Conservation (phyloP, 179 eudicot species). For the Patellifolia procumbens region DNA sequence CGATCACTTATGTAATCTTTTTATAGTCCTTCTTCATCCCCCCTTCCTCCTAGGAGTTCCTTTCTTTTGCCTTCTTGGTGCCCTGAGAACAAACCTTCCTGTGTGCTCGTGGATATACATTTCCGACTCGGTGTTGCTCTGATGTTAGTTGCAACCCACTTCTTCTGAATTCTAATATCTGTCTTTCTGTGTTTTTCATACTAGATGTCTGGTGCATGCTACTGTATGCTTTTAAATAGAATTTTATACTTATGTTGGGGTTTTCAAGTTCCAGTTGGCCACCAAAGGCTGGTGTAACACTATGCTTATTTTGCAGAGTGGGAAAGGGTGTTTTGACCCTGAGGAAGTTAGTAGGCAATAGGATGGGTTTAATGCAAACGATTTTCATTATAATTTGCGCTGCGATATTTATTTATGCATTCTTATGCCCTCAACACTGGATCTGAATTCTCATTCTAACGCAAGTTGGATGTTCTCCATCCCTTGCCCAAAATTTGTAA, state of each 20-base stretch:
- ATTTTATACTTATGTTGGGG: neutral
- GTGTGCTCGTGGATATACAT: conserved; percentile 1
- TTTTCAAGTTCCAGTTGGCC: no score
- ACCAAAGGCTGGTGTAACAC: neutral
- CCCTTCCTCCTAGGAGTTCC: neutral
- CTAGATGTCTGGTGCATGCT: neutral
- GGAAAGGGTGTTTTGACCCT: no score
- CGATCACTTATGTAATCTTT: conserved; percentile 20
- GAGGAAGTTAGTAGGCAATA: no score
- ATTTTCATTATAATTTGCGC: no score
- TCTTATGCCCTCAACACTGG: no score
- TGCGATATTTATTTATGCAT: no score
- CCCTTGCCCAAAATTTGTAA: no score
- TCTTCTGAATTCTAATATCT: neutral
- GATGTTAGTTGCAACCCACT: neutral
- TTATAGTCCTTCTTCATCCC: neutral
- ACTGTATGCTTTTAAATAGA: neutral
- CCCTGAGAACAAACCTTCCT: conserved; percentile 3
- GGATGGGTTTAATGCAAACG: no score
- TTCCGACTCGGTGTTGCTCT: conserved; percentile 11
- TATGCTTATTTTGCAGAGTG: neutral
- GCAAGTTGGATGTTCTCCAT: no score
- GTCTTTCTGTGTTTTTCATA: neutral
- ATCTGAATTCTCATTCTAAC: no score
- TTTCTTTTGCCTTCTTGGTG: neutral